phyloP scores from a whole-genome alignment of 2,329 filamentous ascomycete species.

The Cladosporium velox region DNA sequence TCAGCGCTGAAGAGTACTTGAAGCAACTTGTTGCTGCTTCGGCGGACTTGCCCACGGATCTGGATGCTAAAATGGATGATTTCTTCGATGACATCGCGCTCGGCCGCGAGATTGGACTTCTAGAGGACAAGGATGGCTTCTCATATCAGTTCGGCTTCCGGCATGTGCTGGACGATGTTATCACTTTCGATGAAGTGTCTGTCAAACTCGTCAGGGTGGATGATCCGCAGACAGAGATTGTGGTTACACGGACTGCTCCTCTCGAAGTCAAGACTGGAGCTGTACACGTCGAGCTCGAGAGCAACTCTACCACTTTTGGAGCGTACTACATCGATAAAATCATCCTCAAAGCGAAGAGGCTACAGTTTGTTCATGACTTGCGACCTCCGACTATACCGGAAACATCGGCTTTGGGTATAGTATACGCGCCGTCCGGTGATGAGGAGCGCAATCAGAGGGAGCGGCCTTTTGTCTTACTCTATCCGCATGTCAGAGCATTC shows the following conservation, averaged over 20 bases:
- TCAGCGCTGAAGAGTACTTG: neutral
- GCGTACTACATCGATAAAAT: conserved; percentile 75
- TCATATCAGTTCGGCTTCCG: conserved; percentile 66
- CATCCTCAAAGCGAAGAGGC: conserved; percentile 63
- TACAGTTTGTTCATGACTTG: conserved; percentile 67
- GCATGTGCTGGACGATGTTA: conserved; percentile 70
- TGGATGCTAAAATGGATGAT: conserved; percentile 67
- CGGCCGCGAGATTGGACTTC: conserved; percentile 64
- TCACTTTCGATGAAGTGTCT: conserved; percentile 66
- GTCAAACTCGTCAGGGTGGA: conserved; percentile 62
- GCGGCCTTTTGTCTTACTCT: conserved; percentile 63
- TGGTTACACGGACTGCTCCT: conserved; percentile 56
- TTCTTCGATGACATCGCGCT: conserved; percentile 74
- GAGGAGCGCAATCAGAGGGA: conserved; percentile 21
- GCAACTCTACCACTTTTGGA: conserved; percentile 64
- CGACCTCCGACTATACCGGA: conserved; percentile 39
- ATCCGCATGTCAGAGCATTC: conserved; percentile 68
- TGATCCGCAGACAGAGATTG: conserved; percentile 66
- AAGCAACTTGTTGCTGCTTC: conserved; percentile 46
- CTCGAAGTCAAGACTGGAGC: conserved; percentile 58
- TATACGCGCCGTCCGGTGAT: conserved; percentile 18
- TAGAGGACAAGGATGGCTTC: conserved; percentile 71
- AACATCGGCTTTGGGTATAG: conserved; percentile 16
- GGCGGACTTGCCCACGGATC: conserved; percentile 57
- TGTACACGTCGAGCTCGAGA: conserved; percentile 55